Conservation (phyloP, 805 yeast species). For the Yarrowia sp. region DNA sequence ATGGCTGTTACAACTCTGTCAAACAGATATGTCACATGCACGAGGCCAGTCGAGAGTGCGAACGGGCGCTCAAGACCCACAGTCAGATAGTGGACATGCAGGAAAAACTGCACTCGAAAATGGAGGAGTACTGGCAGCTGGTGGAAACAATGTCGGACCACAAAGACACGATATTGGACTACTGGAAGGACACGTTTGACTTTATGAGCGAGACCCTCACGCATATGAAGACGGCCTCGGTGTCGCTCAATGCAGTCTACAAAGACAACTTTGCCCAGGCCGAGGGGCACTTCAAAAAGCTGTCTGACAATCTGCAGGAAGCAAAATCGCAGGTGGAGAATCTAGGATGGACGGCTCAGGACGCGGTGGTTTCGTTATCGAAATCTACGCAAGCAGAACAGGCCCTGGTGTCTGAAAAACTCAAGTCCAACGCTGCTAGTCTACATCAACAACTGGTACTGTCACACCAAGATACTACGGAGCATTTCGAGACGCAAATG, state of each 20-base stretch:
- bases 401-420: neutral
- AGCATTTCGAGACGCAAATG: neutral
- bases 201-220: neutral
- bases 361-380: neutral
- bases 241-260: neutral
- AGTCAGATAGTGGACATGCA: constrained; percentile 27
- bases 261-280: neutral
- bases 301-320: neutral
- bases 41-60: neutral
- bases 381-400: neutral
- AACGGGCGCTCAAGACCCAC: constrained; percentile 22
- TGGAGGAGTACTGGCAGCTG: neutral
- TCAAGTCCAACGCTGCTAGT: neutral
- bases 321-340: neutral
- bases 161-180: neutral
- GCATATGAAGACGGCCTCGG: neutral
- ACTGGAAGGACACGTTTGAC: constrained; percentile 6
- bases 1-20: constrained; percentile 58
- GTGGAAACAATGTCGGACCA: neutral
- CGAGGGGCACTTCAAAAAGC: neutral
- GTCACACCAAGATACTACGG: neutral
- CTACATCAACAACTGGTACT: neutral
- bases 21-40: constrained; percentile 45
- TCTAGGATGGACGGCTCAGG: neutral
- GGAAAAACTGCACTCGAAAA: neutral